Conservation (phyloP, 2,329 filamentous ascomycete species). For the Tetracladium maxilliforme region DNA sequence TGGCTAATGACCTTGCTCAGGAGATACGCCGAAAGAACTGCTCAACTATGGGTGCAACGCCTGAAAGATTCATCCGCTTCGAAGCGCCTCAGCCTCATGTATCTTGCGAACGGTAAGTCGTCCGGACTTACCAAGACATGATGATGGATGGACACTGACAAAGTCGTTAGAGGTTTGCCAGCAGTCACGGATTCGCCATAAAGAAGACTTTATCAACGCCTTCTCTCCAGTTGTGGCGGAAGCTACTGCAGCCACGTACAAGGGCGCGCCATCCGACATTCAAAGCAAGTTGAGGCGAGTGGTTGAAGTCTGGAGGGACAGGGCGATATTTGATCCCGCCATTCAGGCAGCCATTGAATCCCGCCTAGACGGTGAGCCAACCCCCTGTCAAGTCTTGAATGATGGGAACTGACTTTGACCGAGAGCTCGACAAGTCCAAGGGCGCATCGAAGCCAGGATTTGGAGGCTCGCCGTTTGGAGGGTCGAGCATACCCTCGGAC, state of each 20-base stretch:
- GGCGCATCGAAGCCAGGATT: conserved; percentile 35
- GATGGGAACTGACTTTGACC: not conserved
- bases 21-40: conserved; percentile 82
- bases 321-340: conserved; percentile 66
- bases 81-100: conserved; percentile 82
- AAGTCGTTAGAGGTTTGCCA: conserved; percentile 67
- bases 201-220: conserved; percentile 82
- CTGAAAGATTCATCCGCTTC: conserved; percentile 75
- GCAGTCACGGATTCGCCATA: conserved; percentile 84
- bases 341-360: conserved; percentile 72
- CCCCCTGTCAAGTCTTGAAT: not conserved
- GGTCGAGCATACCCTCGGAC: conserved; percentile 61
- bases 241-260: conserved; percentile 81
- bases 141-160: not conserved
- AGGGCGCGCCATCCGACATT: conserved; percentile 71
- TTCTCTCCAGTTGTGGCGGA: conserved; percentile 89
- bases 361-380: conserved; percentile 55
- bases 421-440: conserved; percentile 48
- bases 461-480: conserved; percentile 37
- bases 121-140: not conserved
- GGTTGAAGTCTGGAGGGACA: conserved; percentile 85
- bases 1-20: conserved; percentile 30
- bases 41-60: conserved; percentile 79
- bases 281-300: conserved; percentile 80
- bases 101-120: conserved; percentile 77